phyloP scores from a whole-genome alignment of 2,329 filamentous ascomycete species.

The Calonectria pseudoreteaudii region DNA sequence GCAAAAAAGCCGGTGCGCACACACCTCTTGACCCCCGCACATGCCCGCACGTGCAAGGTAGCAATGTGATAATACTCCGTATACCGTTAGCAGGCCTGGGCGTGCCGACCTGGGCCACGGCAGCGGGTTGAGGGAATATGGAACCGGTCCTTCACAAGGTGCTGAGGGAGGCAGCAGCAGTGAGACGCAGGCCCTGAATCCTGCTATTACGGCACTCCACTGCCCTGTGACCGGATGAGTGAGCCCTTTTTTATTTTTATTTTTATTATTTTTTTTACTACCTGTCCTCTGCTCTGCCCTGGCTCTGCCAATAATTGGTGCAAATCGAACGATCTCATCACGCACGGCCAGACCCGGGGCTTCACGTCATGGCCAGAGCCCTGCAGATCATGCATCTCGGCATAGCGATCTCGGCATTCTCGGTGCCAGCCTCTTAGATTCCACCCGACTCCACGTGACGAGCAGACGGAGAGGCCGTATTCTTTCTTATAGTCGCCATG shows the following conservation, averaged over 20 bases:
- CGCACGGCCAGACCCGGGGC: constrained; percentile 17
- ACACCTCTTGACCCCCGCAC: background rate
- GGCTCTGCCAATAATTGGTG: constrained; percentile 6
- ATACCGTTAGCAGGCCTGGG: background rate
- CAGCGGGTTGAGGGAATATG: constrained; percentile 10
- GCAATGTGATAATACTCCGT: background rate
- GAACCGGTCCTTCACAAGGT: background rate
- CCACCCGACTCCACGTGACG: background rate
- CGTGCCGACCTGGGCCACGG: background rate
- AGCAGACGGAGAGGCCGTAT: background rate
- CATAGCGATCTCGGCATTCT: constrained; percentile 20
- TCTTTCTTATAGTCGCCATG: constrained; percentile 15
- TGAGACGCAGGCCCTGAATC: constrained; percentile 3
- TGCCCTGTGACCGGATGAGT: background rate
- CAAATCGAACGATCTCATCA: constrained; percentile 17
- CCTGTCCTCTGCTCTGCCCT: background rate
- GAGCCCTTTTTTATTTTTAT: background rate
- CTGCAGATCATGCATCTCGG: constrained; percentile 21
- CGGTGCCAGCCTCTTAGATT: constrained; percentile 1
- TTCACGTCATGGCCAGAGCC: constrained; percentile 19
- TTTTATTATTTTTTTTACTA: background rate
- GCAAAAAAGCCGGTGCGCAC: background rate
- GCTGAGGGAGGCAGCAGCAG: background rate
- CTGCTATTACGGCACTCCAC: constrained; percentile 15
- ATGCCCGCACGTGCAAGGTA: background rate